Conservation (phyloP, 768 basidiomycete genomes). For the Rhizopogon vinicolor region DNA sequence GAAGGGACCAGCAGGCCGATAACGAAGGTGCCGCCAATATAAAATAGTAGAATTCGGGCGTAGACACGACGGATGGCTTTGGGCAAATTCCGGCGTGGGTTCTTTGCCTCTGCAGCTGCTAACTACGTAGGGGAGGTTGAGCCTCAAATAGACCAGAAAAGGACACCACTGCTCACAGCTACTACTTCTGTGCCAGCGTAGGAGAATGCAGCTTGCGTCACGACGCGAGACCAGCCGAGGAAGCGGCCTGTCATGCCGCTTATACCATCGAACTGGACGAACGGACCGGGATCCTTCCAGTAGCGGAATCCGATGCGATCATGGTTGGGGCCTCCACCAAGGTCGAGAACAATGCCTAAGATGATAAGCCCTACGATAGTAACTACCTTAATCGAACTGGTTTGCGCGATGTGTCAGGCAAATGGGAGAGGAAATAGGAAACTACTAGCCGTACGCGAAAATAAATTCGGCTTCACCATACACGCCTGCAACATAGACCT, state of each 20-base stretch:
- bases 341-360: constrained; percentile 41
- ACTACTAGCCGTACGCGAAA: constrained; percentile 27
- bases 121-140: constrained; percentile 16
- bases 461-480: constrained; percentile 48
- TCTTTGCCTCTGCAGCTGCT: constrained; percentile 45
- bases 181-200: constrained; percentile 55
- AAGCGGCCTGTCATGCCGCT: constrained; percentile 47
- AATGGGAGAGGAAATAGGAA: too few relatives aligned
- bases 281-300: constrained; percentile 54
- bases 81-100: constrained; percentile 41
- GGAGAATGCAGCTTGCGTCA: constrained; percentile 56
- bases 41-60: constrained; percentile 33
- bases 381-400: constrained; percentile 48
- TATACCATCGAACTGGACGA: constrained; percentile 37
- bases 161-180: constrained; percentile 24
- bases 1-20: constrained; percentile 49
- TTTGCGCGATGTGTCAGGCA: not conserved
- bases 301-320: constrained; percentile 47
- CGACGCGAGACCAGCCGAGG: constrained; percentile 45
- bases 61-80: constrained; percentile 42
- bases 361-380: constrained; percentile 42
- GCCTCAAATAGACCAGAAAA: not conserved
- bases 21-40: constrained; percentile 37
- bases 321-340: constrained; percentile 52
- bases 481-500: constrained; percentile 18